A percentile compares a stretch with the other conserved stretches of the same genome.
Conservation (phyloP, 441 rosid species). For the Pelargonium citronellum region DNA sequence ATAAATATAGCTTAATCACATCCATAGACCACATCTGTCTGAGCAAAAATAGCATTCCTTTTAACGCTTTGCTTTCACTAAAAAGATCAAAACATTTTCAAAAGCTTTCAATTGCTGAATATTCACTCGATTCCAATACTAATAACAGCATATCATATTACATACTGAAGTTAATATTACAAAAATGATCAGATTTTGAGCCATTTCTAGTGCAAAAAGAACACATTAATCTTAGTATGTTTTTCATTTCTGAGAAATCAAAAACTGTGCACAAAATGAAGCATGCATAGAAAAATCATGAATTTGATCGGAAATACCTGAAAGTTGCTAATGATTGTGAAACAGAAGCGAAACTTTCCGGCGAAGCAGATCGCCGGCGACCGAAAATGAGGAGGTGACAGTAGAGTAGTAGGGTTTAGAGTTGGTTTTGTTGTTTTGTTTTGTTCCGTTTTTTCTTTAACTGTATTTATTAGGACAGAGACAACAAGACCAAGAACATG, state of each 20-base stretch:
- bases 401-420: background rate
- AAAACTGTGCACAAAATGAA: background rate
- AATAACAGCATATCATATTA: no score
- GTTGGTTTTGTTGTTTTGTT: background rate
- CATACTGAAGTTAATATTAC: no score
- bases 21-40: no score
- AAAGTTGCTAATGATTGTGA: background rate
- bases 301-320: background rate
- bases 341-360: background rate
- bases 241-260: background rate
- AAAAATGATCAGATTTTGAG: background rate
- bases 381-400: background rate
- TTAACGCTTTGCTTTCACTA: no score
- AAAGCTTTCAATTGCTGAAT: no score
- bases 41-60: no score
- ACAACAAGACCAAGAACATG: no score
- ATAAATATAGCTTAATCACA: no score
- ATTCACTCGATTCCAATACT: background rate
- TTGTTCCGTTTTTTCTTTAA: no score
- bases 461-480: no score
- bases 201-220: background rate
- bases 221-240: background rate
- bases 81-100: no score
- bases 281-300: background rate
- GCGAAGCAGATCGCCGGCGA: background rate